Evolutionary conservation across 352 stramenopile species (phyloP).

Genomic region (Thalassiosira gravida): DNA sequence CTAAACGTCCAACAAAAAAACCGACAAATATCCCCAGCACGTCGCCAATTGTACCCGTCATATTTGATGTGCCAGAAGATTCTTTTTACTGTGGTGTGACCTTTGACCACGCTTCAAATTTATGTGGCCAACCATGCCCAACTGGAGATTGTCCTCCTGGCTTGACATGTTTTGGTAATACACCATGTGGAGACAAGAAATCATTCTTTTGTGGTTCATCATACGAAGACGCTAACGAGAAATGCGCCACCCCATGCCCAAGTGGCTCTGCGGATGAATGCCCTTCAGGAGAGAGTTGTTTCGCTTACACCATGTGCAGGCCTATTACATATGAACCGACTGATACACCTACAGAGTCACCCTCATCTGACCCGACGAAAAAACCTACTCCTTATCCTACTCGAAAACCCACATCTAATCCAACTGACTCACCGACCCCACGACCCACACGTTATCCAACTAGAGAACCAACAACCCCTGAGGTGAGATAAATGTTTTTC

Average conservation of each 20-base stretch:
- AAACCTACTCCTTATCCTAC: conserved; percentile 37
- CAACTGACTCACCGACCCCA: conserved; percentile 18
- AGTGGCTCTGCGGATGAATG: conserved; percentile 53
- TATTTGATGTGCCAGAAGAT: conserved; percentile 54
- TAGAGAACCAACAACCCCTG: not conserved
- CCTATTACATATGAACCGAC: conserved; percentile 41
- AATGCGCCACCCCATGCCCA: conserved; percentile 41
- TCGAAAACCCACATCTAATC: conserved; percentile 19
- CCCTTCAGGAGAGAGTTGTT: conserved; percentile 50
- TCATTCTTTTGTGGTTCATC: conserved; percentile 60
- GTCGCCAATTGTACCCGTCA: conserved; percentile 50
- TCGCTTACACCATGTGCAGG: conserved; percentile 59
- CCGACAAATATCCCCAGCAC: conserved; percentile 45
- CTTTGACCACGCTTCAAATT: conserved; percentile 46
- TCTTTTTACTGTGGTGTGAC: conserved; percentile 59
- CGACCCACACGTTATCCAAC: conserved; percentile 1
- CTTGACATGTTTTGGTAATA: conserved; percentile 58
- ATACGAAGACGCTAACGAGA: conserved; percentile 42
- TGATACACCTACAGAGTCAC: conserved; percentile 27
- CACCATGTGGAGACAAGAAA: conserved; percentile 44
- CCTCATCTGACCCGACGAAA: conserved; percentile 33
- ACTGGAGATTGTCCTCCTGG: conserved; percentile 53
- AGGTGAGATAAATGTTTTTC: not conserved
- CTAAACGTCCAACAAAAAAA: conserved; percentile 31
- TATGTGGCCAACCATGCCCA: conserved; percentile 49